Conservation (phyloP, 306 rosid genomes). For the Cercis canadensis region DNA sequence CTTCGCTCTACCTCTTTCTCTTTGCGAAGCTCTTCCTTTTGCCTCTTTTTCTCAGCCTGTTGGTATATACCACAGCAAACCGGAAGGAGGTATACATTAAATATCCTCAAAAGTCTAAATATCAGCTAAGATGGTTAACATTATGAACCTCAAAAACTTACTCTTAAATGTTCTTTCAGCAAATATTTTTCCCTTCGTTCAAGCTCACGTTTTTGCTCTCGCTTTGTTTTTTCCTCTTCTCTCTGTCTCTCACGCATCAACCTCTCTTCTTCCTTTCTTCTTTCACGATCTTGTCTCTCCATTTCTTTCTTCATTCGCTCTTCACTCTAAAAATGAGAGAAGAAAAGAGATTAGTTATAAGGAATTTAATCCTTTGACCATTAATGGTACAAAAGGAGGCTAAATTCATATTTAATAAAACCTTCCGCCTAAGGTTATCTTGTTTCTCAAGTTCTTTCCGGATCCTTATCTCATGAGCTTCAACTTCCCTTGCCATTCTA, state of each 20-base stretch:
- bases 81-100: constrained; percentile 29
- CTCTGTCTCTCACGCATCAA: constrained; percentile 87
- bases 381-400: constrained; percentile 1
- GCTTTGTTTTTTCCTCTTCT: constrained; percentile 87
- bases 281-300: constrained; percentile 94
- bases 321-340: constrained; percentile 61
- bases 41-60: constrained; percentile 90
- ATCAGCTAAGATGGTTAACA: constrained; percentile 22
- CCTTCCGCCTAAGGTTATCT: constrained; percentile 91
- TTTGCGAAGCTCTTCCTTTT: constrained; percentile 87
- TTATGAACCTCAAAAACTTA: constrained; percentile 46
- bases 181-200: constrained; percentile 91
- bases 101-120: constrained; percentile 29
- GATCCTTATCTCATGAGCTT: constrained; percentile 80
- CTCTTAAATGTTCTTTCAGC: constrained; percentile 78
- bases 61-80: constrained; percentile 30
- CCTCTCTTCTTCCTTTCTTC: constrained; percentile 96
- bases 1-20: constrained; percentile 93
- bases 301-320: constrained; percentile 85
- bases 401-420: constrained; percentile 37
- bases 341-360: constrained; percentile 32
- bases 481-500: constrained; percentile 73
- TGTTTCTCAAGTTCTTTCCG: constrained; percentile 95
- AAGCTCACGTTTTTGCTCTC: constrained; percentile 86
- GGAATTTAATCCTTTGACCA: constrained; percentile 2